Evolutionary conservation across 805 yeast genomes (phyloP).

Genomic region (Wickerhamiella slavikovae): DNA sequence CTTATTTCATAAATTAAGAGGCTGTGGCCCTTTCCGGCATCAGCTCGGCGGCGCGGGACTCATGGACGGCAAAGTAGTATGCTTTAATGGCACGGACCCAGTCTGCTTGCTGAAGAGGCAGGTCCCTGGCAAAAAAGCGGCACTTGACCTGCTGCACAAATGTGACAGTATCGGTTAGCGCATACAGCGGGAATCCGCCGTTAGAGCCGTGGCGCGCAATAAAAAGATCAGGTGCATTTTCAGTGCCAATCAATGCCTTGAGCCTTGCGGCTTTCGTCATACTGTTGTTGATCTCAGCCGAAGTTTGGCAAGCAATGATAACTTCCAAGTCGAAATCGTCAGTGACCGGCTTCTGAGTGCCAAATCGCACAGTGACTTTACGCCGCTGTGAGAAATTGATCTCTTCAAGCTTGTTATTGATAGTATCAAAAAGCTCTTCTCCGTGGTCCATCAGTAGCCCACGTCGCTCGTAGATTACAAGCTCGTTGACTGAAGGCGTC

Average conservation of each 20-base stretch:
- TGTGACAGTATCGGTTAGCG: neutral
- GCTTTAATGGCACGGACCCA: constrained; percentile 2
- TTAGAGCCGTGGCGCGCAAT: constrained; percentile 2
- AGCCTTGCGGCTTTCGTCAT: neutral
- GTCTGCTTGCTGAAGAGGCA: constrained; percentile 2
- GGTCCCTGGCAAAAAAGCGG: neutral
- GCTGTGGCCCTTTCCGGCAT: too few species aligned
- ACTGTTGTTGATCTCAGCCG: neutral
- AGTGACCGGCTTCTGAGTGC: neutral
- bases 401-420: neutral
- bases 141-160: too few species aligned
- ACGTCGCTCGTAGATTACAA: constrained; percentile 1
- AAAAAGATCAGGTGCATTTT: constrained; percentile 2
- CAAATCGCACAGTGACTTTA: neutral
- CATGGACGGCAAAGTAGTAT: constrained; percentile 1
- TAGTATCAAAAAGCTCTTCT: neutral
- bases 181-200: constrained; percentile 4
- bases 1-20: too few species aligned
- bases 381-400: constrained; percentile 1
- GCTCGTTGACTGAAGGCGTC: constrained; percentile 1
- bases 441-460: neutral
- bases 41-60: too few species aligned
- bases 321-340: neutral
- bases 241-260: constrained; percentile 1
- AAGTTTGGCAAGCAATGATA: neutral